These are phyloP conservation scores for Beta corolliflora DNA, from an alignment of 179 eudicot species.

Conservation along the genomic window DNA sequence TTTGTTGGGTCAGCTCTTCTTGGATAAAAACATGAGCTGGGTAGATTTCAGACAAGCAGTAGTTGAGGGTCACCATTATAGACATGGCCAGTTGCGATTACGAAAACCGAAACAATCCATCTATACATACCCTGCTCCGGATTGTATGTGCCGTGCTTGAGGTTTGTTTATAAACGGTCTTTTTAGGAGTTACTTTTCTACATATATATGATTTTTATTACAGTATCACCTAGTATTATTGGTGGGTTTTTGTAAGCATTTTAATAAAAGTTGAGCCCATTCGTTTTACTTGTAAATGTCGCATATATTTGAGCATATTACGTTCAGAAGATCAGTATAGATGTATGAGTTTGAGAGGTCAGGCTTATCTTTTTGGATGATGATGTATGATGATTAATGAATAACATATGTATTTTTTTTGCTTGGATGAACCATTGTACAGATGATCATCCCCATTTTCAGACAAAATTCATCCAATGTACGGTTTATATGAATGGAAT, in stretches of 20 bases:
- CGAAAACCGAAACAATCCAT: conserved; percentile 73
- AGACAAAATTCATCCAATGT: neutral
- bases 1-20: conserved; percentile 70
- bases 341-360: conserved; percentile 20
- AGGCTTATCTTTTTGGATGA: neutral
- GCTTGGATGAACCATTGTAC: neutral
- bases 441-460: neutral
- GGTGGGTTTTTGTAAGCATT: conserved; percentile 26
- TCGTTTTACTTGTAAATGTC: conserved; percentile 42
- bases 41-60: conserved; percentile 71
- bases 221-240: conserved; percentile 18
- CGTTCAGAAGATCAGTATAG: conserved; percentile 6
- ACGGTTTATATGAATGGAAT: neutral
- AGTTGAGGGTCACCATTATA: conserved; percentile 70
- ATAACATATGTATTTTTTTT: conserved; percentile 4
- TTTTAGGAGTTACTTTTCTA: conserved; percentile 13
- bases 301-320: neutral
- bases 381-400: neutral
- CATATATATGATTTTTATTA: conserved; percentile 19
- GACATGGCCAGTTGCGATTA: conserved; percentile 76
- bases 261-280: conserved; percentile 27
- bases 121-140: conserved; percentile 92
- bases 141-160: conserved; percentile 83
- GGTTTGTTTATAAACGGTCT: conserved; percentile 11
- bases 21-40: conserved; percentile 91